Evolutionary conservation across 148 eudicot species (phyloP).

Genomic region (Rhododendron mucronatum): DNA sequence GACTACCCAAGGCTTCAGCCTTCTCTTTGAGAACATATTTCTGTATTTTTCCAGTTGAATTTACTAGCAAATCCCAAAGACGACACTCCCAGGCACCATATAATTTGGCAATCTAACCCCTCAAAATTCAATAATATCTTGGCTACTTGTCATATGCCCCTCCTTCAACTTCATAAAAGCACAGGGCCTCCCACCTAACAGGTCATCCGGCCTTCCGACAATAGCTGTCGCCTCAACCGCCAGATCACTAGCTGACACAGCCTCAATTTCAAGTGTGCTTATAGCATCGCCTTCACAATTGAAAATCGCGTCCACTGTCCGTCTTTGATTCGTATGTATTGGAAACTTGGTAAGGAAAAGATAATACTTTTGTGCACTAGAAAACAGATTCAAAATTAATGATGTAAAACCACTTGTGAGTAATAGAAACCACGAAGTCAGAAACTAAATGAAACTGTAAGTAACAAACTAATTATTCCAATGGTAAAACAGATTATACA

Average conservation of each 20-base stretch:
- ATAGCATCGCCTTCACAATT: conserved; percentile 11
- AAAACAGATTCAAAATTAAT: no score
- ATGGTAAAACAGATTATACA: no score
- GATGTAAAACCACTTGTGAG: no score
- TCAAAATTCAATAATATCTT: conserved; percentile 34
- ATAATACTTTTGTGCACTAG: no score
- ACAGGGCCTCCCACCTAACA: conserved; percentile 22
- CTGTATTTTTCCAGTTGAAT: conserved; percentile 64
- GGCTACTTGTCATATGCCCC: conserved; percentile 9
- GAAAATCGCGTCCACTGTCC: conserved; percentile 12
- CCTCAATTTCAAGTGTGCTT: conserved; percentile 34
- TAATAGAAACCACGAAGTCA: no score
- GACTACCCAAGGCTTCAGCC: conserved; percentile 37
- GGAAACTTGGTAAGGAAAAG: no score
- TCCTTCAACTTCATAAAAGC: conserved; percentile 36
- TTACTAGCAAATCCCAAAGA: conserved; percentile 56
- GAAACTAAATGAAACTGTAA: no score
- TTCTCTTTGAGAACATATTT: conserved; percentile 56
- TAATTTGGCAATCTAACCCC: conserved; percentile 32
- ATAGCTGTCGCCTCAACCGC: conserved; percentile 23
- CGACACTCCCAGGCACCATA: conserved; percentile 48
- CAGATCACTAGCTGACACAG: conserved; percentile 24
- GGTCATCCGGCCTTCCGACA: conserved; percentile 19
- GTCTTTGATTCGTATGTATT: conserved; percentile 20
- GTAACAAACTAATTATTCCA: no score